Evolutionary conservation across 768 basidiomycete species (phyloP), one percentile per base, ranked within the genome.

Genomic region (Cyclocybe cylindracea): DNA sequence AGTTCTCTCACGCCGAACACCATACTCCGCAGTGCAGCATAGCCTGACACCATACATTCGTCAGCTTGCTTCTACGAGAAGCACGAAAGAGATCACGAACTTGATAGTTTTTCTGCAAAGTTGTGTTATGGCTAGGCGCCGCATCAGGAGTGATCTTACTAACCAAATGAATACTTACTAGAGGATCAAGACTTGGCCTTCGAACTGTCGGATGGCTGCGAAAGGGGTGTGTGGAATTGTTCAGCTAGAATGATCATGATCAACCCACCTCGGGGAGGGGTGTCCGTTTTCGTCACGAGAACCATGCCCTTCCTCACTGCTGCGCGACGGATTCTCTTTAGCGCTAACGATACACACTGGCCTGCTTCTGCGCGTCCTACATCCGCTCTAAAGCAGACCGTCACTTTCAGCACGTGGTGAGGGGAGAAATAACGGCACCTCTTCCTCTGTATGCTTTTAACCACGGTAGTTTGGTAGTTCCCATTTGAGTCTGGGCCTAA

Each of bases 261-360:
- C 48, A 32, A 54, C 70, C 48, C 60, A 89, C 90, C 89, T 76
- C 80, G 81, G 4, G 94, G 94, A 24, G 83, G 87, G 6, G 71
- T 71, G 9, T 96, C 94, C 2, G 84, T 80, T 67, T 87, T 91
- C 50, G 84, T 84, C 1, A 94, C 86, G 39, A 98, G 73, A 2
- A 97, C 91, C 95, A 96, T 95, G 10, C 95, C 96, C 69, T 98
- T 98, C 53, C 96, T 77, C 7, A 98, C 85, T 16, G 85, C 83
- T 7, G 84, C 80, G 48, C 91, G 75, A 48, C 88, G 79, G 52
- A 97, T 86, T 40, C 92, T 82, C 74, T 98, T 99, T 29, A 99
- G 70, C 3, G 96, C 97, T 48, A 97, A 76, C 7, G 91, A 91
- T 14, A 99, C 94, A 44, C 91, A 92, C 71, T 99, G 97, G 2